A percentile compares a stretch with the other conserved stretches of the same genome.
These are phyloP conservation scores for Afroboletus lepidellus DNA, from an alignment of 1,284 basidiomycete genomes.

Conservation along the genomic window DNA sequence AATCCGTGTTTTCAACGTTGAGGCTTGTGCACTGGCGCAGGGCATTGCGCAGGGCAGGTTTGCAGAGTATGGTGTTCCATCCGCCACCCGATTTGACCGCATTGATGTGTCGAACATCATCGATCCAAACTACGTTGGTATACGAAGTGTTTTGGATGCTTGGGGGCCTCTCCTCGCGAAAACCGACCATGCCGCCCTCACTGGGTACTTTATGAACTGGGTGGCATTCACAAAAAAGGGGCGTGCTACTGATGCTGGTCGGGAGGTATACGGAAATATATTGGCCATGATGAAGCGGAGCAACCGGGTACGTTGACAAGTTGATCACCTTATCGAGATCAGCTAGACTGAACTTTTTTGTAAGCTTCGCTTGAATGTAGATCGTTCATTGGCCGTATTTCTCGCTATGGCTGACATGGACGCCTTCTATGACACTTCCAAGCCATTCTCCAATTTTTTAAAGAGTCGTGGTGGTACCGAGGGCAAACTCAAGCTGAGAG, in stretches of 20 bases:
- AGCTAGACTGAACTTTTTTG: background rate
- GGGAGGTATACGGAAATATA: background rate
- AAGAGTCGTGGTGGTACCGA: slow-evolving; percentile 15
- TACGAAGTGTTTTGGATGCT: slow-evolving; percentile 28
- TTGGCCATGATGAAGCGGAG: slow-evolving; percentile 14
- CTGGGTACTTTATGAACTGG: slow-evolving; percentile 52
- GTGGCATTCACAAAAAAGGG: slow-evolving; percentile 18
- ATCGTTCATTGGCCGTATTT: slow-evolving; percentile 1
- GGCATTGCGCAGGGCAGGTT: slow-evolving; percentile 15
- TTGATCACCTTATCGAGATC: background rate
- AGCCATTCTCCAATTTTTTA: slow-evolving; percentile 28
- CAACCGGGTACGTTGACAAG: slow-evolving; percentile 15
- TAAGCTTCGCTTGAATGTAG: slow-evolving; percentile 14
- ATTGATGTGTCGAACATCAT: slow-evolving; percentile 47
- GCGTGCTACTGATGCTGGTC: slow-evolving; percentile 7
- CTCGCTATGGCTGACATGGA: slow-evolving; percentile 16
- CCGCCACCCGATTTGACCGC: slow-evolving; percentile 38
- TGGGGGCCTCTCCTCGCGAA: slow-evolving; percentile 40
- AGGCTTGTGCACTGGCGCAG: slow-evolving; percentile 30
- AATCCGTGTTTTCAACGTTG: slow-evolving; percentile 31
- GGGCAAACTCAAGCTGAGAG: slow-evolving; percentile 22
- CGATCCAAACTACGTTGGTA: slow-evolving; percentile 41
- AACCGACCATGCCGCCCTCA: slow-evolving; percentile 30
- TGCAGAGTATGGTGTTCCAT: slow-evolving; percentile 18
- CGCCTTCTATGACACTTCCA: slow-evolving; percentile 28